A percentile compares a stretch with the other conserved stretches of the same genome.
phyloP scores from a whole-genome alignment of 306 rosid genomes.

The Acacia confusa region DNA sequence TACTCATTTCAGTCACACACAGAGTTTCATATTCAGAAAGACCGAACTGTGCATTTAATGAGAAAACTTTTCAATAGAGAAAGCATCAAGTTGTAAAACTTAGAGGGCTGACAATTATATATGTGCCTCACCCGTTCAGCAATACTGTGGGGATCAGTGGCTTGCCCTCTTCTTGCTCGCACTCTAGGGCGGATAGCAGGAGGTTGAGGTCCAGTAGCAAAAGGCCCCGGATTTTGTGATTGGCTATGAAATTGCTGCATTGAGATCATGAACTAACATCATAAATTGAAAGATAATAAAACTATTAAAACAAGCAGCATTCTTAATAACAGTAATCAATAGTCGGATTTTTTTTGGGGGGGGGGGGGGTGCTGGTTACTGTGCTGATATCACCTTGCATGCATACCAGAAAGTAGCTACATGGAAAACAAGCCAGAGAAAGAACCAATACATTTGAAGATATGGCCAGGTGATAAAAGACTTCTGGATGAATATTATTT shows the following conservation, averaged over 20 bases:
- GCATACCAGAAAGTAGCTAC: neutral
- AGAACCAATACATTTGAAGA: neutral
- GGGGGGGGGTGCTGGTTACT: neutral
- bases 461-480: neutral
- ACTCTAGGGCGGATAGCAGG: constrained; percentile 82
- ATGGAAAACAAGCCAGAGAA: neutral
- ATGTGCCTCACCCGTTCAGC: constrained; percentile 74
- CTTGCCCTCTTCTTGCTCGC: constrained; percentile 98
- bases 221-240: constrained; percentile 35
- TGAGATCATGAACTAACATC: constrained; percentile 13
- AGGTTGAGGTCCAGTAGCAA: constrained; percentile 49
- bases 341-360: too few species aligned
- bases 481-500: neutral
- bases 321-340: neutral
- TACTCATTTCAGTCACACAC: neutral
- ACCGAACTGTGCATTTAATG: neutral
- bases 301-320: neutral
- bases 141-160: constrained; percentile 97
- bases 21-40: neutral
- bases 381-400: neutral
- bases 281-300: constrained; percentile 17
- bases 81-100: neutral
- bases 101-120: neutral
- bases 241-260: constrained; percentile 65
- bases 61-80: neutral